These are phyloP conservation scores for Mycocentrospora acerina DNA, from an alignment of 2,329 filamentous ascomycete species.

Conservation along the genomic window DNA sequence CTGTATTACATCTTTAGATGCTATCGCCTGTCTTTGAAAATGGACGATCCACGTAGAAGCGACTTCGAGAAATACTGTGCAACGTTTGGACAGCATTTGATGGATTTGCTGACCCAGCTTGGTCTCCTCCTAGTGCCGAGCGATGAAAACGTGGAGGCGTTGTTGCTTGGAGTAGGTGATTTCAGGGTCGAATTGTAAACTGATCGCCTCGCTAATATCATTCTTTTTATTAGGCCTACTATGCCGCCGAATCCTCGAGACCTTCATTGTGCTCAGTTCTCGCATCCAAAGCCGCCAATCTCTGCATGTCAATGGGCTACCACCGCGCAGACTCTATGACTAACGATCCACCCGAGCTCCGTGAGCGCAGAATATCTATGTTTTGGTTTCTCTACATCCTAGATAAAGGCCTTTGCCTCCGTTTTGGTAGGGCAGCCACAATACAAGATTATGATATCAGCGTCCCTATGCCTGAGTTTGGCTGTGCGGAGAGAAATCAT, in stretches of 20 bases:
- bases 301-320: conserved; percentile 40
- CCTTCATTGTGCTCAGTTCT: conserved; percentile 37
- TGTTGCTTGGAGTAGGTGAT: conserved; percentile 31
- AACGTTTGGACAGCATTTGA: conserved; percentile 31
- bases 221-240: conserved; percentile 16
- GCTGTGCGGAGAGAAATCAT: conserved; percentile 13
- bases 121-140: conserved; percentile 37
- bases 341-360: conserved; percentile 5
- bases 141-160: conserved; percentile 37
- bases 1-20: conserved; percentile 41
- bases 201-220: not conserved
- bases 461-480: conserved; percentile 10
- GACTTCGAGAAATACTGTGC: conserved; percentile 22
- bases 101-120: conserved; percentile 23
- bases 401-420: conserved; percentile 42
- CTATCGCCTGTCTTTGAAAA: conserved; percentile 27
- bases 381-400: conserved; percentile 43
- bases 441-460: conserved; percentile 39
- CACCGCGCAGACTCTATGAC: conserved; percentile 23
- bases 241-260: conserved; percentile 39
- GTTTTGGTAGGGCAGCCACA: conserved; percentile 38
- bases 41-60: conserved; percentile 6
- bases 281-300: conserved; percentile 40
- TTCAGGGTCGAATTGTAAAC: too few relatives aligned
- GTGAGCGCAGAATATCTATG: conserved; percentile 18